These are phyloP conservation scores for Metschnikowia cerradonensis DNA, from an alignment of 805 yeast species.

Conservation along the genomic window DNA sequence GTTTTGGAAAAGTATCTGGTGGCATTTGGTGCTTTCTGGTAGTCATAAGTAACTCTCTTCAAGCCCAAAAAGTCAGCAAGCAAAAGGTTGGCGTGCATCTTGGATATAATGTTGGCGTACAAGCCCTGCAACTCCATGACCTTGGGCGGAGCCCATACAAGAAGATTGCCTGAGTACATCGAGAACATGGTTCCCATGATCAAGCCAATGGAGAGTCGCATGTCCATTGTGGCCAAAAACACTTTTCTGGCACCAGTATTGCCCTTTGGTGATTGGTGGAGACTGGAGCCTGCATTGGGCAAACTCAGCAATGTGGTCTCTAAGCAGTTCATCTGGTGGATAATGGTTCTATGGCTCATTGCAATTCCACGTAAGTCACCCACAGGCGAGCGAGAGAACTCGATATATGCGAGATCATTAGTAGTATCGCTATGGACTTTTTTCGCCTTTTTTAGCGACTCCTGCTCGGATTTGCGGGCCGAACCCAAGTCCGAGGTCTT, in stretches of 20 bases:
- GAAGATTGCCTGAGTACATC: slow-evolving; percentile 77
- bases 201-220: slow-evolving; percentile 69
- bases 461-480: slow-evolving; percentile 38
- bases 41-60: slow-evolving; percentile 87
- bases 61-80: slow-evolving; percentile 84
- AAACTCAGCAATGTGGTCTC: slow-evolving; percentile 63
- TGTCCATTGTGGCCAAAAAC: slow-evolving; percentile 45
- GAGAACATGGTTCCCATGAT: slow-evolving; percentile 77
- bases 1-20: slow-evolving; percentile 77
- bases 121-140: slow-evolving; percentile 79
- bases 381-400: slow-evolving; percentile 82
- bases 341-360: slow-evolving; percentile 79
- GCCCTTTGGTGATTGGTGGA: slow-evolving; percentile 36
- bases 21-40: slow-evolving; percentile 81
- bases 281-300: slow-evolving; percentile 55
- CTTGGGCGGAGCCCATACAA: slow-evolving; percentile 73
- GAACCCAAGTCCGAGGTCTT: slow-evolving; percentile 85
- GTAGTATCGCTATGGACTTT: slow-evolving; percentile 14
- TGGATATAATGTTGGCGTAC: slow-evolving; percentile 75
- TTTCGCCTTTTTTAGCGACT: slow-evolving; percentile 14
- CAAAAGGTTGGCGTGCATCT: slow-evolving; percentile 64
- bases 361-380: slow-evolving; percentile 94
- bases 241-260: slow-evolving; percentile 45
- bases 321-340: slow-evolving; percentile 81
- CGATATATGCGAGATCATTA: slow-evolving; percentile 82